A percentile compares a stretch with the other conserved stretches of the same genome.
Conservation (phyloP, 1,284 basidiomycete species). For the Tremellales sp. region DNA sequence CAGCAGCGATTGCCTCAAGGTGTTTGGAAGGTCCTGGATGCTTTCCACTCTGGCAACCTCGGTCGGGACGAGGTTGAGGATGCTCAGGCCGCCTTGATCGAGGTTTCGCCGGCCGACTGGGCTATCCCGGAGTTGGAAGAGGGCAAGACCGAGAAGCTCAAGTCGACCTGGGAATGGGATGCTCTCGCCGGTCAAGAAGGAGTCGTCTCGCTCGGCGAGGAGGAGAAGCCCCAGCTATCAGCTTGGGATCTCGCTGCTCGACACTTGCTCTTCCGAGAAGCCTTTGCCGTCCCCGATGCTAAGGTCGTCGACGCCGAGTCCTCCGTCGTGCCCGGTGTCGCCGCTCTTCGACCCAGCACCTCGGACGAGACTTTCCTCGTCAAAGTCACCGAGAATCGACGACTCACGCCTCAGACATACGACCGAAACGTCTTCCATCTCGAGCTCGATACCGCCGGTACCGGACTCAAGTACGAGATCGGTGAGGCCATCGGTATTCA, state of each 20-base stretch:
- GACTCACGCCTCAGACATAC: constrained; percentile 90
- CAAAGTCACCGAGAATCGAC: constrained; percentile 87
- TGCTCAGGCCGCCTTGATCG: constrained; percentile 42
- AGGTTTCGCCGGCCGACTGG: constrained; percentile 34
- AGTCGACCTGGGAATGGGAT: constrained; percentile 46
- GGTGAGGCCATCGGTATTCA: constrained; percentile 96
- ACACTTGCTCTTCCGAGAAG: constrained; percentile 79
- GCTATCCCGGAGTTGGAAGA: constrained; percentile 39
- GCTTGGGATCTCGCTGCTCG: constrained; percentile 84
- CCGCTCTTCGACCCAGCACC: constrained; percentile 77
- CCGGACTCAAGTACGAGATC: constrained; percentile 90
- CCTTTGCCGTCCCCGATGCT: constrained; percentile 55
- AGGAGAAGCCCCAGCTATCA: constrained; percentile 34
- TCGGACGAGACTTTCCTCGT: constrained; percentile 90
- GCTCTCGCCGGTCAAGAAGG: constrained; percentile 39
- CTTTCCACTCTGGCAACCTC: constrained; percentile 44
- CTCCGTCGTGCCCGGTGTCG: constrained; percentile 53
- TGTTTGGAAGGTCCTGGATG: constrained; percentile 46
- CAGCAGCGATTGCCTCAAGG: constrained; percentile 34
- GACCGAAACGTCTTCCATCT: constrained; percentile 99
- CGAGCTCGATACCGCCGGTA: constrained; percentile 88
- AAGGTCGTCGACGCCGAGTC: constrained; percentile 32
- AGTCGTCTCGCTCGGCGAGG: constrained; percentile 37
- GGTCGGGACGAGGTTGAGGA: constrained; percentile 45
- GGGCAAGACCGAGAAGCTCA: constrained; percentile 39